These are phyloP conservation scores for Rhodamnia argentea DNA, from an alignment of 345 rosid genomes.

Conservation along the genomic window DNA sequence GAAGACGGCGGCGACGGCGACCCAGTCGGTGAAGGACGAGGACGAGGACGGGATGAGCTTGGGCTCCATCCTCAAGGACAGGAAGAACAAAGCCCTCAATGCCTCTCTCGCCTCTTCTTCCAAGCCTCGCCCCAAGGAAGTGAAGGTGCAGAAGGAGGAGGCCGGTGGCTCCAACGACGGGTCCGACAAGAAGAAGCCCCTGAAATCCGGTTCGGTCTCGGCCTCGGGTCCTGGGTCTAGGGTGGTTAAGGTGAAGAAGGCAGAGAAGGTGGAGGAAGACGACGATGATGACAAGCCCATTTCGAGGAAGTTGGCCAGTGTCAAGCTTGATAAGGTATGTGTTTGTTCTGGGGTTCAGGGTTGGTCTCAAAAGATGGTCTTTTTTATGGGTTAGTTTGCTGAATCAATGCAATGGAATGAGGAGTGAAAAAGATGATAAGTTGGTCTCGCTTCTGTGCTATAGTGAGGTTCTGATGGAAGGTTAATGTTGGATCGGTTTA, in stretches of 20 bases:
- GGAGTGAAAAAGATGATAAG: background rate
- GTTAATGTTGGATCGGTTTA: background rate
- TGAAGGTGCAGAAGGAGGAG: slow-evolving; percentile 40
- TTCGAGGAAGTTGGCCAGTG: slow-evolving; percentile 21
- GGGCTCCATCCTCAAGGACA: slow-evolving; percentile 32
- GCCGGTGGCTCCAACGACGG: background rate
- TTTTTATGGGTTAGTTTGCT: background rate
- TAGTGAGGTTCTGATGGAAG: background rate
- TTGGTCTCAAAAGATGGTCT: background rate
- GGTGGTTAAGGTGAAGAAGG: slow-evolving; percentile 7
- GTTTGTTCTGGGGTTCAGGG: background rate
- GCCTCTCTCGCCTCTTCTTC: slow-evolving; percentile 18
- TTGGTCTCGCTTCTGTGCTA: background rate
- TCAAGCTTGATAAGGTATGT: slow-evolving; percentile 36
- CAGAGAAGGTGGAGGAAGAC: slow-evolving; percentile 4
- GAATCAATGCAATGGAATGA: background rate
- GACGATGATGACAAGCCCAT: slow-evolving; percentile 30
- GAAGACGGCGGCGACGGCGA: slow-evolving; percentile 26
- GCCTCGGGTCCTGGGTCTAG: background rate
- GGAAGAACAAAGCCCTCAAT: slow-evolving; percentile 34
- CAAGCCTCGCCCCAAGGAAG: slow-evolving; percentile 16
- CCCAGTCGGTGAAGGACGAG: slow-evolving; percentile 18
- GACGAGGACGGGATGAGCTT: slow-evolving; percentile 31
- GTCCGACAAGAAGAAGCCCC: background rate
- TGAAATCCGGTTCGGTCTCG: background rate